Evolutionary conservation across 106 monocot genomes (phyloP), one percentile per base, ranked within the genome.

Genomic region (Dioscorea zingiberensis): DNA sequence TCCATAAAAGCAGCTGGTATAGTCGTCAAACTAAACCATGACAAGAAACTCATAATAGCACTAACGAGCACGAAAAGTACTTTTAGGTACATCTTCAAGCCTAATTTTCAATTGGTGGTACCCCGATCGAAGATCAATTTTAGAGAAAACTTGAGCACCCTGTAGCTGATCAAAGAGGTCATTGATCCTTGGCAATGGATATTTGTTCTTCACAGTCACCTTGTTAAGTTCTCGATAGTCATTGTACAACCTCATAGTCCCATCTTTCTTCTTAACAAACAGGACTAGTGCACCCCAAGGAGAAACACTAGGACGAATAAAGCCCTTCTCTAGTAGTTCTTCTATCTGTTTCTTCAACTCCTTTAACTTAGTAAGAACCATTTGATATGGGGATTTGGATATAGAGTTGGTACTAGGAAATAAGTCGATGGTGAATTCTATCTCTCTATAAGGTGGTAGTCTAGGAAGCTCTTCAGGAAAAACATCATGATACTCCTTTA

Each of bases 191-290:
- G 68, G 44, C 14, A 58, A 16, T 11, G 68, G 44, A 12, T 68
- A 25, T 3, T 17, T 38, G 23, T 68, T 68, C 57, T 68, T 56
- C 28, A 68, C 44, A 4, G 68, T 45, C 10, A 44, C 23, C 21
- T 4, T 56, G 21, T 68, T 68, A 2, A 68, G 21, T 14, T 44
- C 21, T 3, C 23, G 27, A 19, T 68, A 68, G 22, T 68, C 54
- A 9, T 44, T 51, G 19, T 32, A 56, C 30, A 68, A 38, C 0
- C 44, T 16, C 14, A 54, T 10, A 6, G 32, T 32, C 0, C 56
- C 23, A 24, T 68, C 55, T 6, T 68, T 68, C 67, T 68, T 68
- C 53, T 44, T 21, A 8, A 27, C 55, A 51, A 21, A 22, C 9
- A 55, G 2, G 21, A 2, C 21, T 21, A 3, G 55, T 3, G 44